A percentile compares a stretch with the other conserved stretches of the same genome.
Conservation (phyloP, 768 basidiomycete species). For the Mycena leptocephala region DNA sequence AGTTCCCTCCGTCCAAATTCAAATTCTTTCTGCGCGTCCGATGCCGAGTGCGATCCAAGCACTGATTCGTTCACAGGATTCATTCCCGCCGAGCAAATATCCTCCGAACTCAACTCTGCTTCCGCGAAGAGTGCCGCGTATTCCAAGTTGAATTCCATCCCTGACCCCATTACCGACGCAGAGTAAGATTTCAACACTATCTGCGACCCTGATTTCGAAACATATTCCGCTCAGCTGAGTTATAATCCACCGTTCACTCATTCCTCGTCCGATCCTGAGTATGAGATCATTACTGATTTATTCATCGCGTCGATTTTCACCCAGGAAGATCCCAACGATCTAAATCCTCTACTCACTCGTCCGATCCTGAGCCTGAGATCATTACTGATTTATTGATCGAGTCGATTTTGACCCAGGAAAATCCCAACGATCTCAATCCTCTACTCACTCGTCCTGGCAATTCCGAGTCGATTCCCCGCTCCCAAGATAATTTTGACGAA, state of each 20-base stretch:
- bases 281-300: not conserved
- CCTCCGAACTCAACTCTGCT: not conserved
- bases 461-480: too few species aligned
- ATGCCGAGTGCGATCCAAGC: not conserved
- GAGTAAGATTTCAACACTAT: too few species aligned
- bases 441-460: too few species aligned
- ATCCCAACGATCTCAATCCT: too few species aligned
- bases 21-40: too few species aligned
- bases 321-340: not conserved
- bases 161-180: too few species aligned
- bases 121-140: not conserved
- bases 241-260: not conserved
- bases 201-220: not conserved
- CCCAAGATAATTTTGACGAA: too few species aligned
- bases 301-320: not conserved
- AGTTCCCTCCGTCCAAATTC: not conserved
- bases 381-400: too few species aligned
- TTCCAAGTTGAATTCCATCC: too few species aligned
- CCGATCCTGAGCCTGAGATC: too few species aligned
- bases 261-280: not conserved
- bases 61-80: not conserved
- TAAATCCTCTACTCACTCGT: not conserved
- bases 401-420: too few species aligned
- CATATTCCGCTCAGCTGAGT: not conserved
- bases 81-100: not conserved